Base-by-base conservation (phyloP, 768 basidiomycete species). In the Boletus rex-veris region DNA sequence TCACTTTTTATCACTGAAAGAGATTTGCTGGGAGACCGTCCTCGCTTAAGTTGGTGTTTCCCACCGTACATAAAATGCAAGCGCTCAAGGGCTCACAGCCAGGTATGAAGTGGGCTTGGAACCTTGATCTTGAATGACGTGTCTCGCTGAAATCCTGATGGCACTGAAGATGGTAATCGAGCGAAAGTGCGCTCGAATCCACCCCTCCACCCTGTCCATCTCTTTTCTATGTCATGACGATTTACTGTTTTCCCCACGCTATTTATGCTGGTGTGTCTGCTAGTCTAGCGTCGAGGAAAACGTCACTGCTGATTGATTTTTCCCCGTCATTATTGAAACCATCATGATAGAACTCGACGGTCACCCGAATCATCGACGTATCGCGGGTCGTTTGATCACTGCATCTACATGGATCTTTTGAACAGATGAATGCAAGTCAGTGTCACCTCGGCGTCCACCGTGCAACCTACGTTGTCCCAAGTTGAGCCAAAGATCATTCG, bases 251-350 rank as follows among this genome's bases (percentile, higher is more conserved):
- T 33, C 1, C 1, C 7, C 7, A 31, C 19, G 5, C 31, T 31
- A 38, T 19, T 14, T 33, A 33, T 14, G 11, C 7, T 43, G 56
- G 64, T 67, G 45, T 37, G 58, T 64, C 37, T 24, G 7, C 9
- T 9, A 3, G n/a, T 21, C 14, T 9, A 38, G 12, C 18, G 16
- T 45, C 5, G 21, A 15, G 41, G 45, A 19, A 33, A 12, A 42
- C 9, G 1, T 3, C 6, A 3, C 4, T 15, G 16, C 33, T 61
- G 41, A 61, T 38, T 3, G 11, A 19, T 41, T 50, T 6, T 42
- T 26, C 30, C 42, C 18, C 3, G n/a, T 24, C 15, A 18, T 38
- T 3, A 3, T 12, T 10, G 15, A 33, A 50, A 33, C 40, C 21
- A 26, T 31, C 30, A 26, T 33, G 2, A n/a, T 35, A 38, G 14